Conservation (phyloP, 129 eudicot species). For the Helichrysum umbraculigerum region DNA sequence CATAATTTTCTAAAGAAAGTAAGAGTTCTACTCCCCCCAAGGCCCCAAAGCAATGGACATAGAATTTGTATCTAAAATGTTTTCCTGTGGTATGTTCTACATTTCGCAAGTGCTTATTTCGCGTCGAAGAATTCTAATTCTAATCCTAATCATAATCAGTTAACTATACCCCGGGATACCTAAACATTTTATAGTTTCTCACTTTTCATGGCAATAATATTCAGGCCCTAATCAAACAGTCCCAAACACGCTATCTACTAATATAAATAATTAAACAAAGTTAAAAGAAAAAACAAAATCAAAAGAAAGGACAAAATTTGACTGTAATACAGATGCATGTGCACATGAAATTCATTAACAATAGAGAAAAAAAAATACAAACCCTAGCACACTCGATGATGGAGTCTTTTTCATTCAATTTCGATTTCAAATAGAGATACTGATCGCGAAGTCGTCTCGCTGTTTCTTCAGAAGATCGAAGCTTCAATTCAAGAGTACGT, state of each 20-base stretch:
- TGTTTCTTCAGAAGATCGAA: constrained; percentile 48
- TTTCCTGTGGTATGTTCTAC: too few relatives aligned
- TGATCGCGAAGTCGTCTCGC: constrained; percentile 39
- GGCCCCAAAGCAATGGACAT: not conserved
- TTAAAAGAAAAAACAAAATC: not conserved
- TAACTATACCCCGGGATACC: not conserved
- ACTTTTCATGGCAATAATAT: not conserved
- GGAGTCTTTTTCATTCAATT: constrained; percentile 52
- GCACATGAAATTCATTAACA: not conserved
- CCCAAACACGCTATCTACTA: constrained; percentile 48
- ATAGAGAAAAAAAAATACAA: constrained; percentile 25
- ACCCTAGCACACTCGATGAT: constrained; percentile 65
- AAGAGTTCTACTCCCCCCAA: not conserved
- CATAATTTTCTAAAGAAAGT: too few relatives aligned
- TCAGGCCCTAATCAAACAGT: constrained; percentile 30
- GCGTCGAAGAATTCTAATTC: not conserved
- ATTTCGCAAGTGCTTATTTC: too few relatives aligned
- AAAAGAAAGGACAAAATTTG: not conserved
- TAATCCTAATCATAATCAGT: not conserved
- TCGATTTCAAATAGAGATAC: constrained; percentile 42
- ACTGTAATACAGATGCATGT: not conserved
- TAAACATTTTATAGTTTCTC: not conserved
- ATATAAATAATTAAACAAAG: not conserved
- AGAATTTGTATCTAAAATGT: too few relatives aligned
- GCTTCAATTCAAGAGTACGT: constrained; percentile 51